These are phyloP conservation scores for Fraxinus albicans DNA, from an alignment of 305 asterid species.

Conservation along the genomic window DNA sequence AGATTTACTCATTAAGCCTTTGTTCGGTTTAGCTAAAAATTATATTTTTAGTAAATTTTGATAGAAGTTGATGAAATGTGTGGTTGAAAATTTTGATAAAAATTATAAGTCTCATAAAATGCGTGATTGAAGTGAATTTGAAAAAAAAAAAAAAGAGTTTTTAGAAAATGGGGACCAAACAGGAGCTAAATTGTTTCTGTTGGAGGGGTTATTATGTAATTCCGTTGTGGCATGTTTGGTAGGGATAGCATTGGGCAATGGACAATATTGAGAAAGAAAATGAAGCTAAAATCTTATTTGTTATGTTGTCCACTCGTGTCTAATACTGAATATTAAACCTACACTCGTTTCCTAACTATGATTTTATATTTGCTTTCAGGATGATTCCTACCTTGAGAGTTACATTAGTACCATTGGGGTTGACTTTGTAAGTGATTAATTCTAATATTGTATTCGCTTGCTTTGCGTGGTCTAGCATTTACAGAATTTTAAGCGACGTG, in stretches of 20 bases:
- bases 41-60: too few species aligned
- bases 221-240: neutral
- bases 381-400: conserved; percentile 89
- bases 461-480: neutral
- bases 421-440: conserved; percentile 67
- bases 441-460: neutral
- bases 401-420: conserved; percentile 90
- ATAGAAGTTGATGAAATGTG: too few species aligned
- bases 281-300: neutral
- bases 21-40: neutral
- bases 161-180: too few species aligned
- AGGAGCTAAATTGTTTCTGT: neutral
- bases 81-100: too few species aligned
- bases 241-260: neutral
- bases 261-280: neutral
- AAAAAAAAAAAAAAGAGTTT: too few species aligned
- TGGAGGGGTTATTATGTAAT: neutral
- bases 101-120: too few species aligned
- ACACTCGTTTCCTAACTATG: conserved; percentile 11
- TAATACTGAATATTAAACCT: neutral
- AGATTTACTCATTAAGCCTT: neutral
- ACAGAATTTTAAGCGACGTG: neutral
- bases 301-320: neutral
- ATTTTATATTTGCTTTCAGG: conserved; percentile 42
- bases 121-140: too few species aligned